Conservation (phyloP, 495 filamentous ascomycete genomes). For the Pseudomonodictys pantanalensis region DNA sequence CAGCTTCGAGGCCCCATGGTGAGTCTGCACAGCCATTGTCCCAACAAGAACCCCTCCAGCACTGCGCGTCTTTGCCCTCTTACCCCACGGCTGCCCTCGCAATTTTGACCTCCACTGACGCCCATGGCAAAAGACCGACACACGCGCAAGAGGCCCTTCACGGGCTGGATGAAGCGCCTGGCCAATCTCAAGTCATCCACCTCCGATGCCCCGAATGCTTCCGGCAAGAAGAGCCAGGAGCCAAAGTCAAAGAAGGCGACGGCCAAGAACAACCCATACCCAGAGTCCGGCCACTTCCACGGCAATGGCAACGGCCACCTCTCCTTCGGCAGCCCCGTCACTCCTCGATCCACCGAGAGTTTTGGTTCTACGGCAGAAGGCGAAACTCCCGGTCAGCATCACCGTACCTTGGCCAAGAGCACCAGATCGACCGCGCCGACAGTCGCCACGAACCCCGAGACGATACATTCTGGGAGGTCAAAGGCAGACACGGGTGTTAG, state of each 20-base stretch:
- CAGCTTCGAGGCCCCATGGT: constrained; percentile 65
- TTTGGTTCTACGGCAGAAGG: constrained; percentile 42
- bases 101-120: constrained; percentile 10
- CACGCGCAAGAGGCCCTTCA: constrained; percentile 78
- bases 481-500: constrained; percentile 73
- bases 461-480: constrained; percentile 70
- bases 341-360: constrained; percentile 43
- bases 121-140: constrained; percentile 54
- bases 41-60: neutral
- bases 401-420: constrained; percentile 52
- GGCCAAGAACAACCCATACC: constrained; percentile 82
- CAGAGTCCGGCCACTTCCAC: constrained; percentile 57
- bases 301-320: constrained; percentile 54
- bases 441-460: constrained; percentile 74
- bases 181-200: constrained; percentile 72
- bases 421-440: constrained; percentile 74
- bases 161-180: constrained; percentile 91
- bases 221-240: constrained; percentile 50
- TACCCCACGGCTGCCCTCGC: neutral
- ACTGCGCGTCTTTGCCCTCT: neutral
- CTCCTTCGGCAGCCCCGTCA: constrained; percentile 52
- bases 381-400: constrained; percentile 44
- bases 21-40: constrained; percentile 35
- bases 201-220: constrained; percentile 51
- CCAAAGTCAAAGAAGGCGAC: constrained; percentile 59